A percentile compares a stretch with the other conserved stretches of the same genome.
phyloP scores from a whole-genome alignment of 495 filamentous ascomycete genomes.

The Umbilicaria muhlenbergii region DNA sequence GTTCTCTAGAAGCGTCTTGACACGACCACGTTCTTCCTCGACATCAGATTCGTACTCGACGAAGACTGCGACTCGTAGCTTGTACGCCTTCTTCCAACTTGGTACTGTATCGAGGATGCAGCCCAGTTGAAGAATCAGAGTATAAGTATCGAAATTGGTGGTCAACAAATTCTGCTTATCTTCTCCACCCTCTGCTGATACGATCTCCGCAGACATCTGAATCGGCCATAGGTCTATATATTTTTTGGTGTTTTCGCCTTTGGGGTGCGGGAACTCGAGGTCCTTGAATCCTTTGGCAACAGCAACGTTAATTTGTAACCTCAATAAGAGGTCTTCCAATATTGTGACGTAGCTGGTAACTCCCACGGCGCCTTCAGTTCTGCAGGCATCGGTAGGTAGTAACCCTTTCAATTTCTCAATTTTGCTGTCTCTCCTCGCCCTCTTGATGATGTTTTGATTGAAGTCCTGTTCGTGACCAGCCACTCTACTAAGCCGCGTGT shows the following conservation, averaged over 20 bases:
- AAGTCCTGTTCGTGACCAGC: conserved; percentile 4
- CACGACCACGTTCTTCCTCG: conserved; percentile 57
- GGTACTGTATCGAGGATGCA: conserved; percentile 74
- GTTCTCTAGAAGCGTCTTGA: conserved; percentile 63
- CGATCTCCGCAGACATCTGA: conserved; percentile 64
- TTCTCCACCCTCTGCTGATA: conserved; percentile 37
- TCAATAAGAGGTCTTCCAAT: conserved; percentile 64
- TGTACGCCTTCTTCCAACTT: conserved; percentile 64
- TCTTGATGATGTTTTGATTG: conserved; percentile 11
- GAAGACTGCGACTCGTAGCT: conserved; percentile 64
- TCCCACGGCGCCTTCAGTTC: conserved; percentile 44
- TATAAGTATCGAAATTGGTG: conserved; percentile 88
- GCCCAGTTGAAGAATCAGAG: conserved; percentile 71
- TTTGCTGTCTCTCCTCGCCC: conserved; percentile 27
- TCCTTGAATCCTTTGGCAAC: conserved; percentile 70
- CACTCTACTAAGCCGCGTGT: conserved; percentile 13
- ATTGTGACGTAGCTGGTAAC: conserved; percentile 64
- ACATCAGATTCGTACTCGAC: conserved; percentile 82
- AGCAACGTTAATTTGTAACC: conserved; percentile 72
- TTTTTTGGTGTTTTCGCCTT: conserved; percentile 46
- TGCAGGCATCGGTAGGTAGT: conserved; percentile 45
- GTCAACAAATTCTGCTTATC: conserved; percentile 54
- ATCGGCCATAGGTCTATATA: conserved; percentile 87
- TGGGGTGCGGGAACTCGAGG: conserved; percentile 49
- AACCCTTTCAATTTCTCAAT: conserved; percentile 28